Percentiles rank a stretch among this genome's conserved stretches.
phyloP scores from a whole-genome alignment of 2,329 filamentous ascomycete genomes.

The Tympanopsis confertula region DNA sequence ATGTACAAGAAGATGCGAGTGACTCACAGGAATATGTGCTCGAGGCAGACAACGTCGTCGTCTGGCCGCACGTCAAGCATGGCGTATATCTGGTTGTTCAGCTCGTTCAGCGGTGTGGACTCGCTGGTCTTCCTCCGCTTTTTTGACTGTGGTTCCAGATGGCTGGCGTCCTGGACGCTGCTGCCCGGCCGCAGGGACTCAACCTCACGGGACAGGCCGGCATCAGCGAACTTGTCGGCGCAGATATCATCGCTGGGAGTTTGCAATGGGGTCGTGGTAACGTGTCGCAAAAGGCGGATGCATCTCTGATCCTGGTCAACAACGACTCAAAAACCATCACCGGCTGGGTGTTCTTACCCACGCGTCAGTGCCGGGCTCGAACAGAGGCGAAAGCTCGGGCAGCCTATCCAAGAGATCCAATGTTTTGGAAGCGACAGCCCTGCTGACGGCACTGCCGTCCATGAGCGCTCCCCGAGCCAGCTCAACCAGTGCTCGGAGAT shows the following conservation, averaged over 20 bases:
- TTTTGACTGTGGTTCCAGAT: conserved; percentile 13
- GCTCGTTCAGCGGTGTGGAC: conserved; percentile 8
- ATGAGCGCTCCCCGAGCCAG: conserved; percentile 22
- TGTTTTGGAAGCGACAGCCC: conserved; percentile 28
- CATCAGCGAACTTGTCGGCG: conserved; percentile 12
- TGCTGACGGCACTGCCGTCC: conserved; percentile 18
- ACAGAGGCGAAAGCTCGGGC: conserved; percentile 14
- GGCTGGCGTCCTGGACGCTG: conserved; percentile 1
- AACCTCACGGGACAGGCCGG: conserved; percentile 11
- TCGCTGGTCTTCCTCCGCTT: conserved; percentile 15
- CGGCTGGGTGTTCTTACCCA: conserved; percentile 19
- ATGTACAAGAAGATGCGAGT: neutral
- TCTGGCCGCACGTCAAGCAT: conserved; percentile 14
- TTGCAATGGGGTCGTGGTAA: conserved; percentile 9
- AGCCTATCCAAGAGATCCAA: conserved; percentile 26
- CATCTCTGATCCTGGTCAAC: conserved; percentile 15
- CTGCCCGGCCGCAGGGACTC: conserved; percentile 8
- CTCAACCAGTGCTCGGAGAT: conserved; percentile 23
- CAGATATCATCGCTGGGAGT: conserved; percentile 7
- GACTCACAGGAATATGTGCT: conserved; percentile 33
- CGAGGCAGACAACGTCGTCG: conserved; percentile 15
- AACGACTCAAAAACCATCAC: conserved; percentile 8
- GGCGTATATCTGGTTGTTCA: conserved; percentile 12
- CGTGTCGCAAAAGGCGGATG: conserved; percentile 13
- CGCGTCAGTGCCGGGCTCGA: conserved; percentile 24